Conservation (phyloP, 345 rosid genomes). For the Populus ilicifolia region DNA sequence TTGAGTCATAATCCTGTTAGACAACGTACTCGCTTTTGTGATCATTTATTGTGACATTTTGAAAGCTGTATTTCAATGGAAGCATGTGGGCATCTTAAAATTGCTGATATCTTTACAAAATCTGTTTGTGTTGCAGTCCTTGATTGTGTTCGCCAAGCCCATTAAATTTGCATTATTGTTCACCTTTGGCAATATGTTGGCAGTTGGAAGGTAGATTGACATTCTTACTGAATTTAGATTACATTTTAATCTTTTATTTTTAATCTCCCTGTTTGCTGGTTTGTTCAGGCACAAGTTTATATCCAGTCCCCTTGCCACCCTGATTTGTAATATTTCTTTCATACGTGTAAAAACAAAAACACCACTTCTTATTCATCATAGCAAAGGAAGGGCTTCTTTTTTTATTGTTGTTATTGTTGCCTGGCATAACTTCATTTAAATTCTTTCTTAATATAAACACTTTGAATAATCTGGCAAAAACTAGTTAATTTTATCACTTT, state of each 20-base stretch:
- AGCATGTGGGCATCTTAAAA: not conserved
- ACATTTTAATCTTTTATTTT: not conserved
- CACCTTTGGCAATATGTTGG: conserved; percentile 82
- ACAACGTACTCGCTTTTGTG: not conserved
- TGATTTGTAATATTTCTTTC: not conserved
- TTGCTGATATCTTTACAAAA: not conserved
- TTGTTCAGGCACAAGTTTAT: conserved; percentile 1
- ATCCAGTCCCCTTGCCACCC: not conserved
- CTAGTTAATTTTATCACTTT: not conserved
- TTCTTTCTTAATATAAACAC: not conserved
- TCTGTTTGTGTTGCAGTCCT: conserved; percentile 52
- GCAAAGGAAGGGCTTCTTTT: too few species aligned
- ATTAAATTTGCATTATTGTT: conserved; percentile 85
- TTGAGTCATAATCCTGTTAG: not conserved
- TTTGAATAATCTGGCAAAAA: not conserved
- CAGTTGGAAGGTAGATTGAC: conserved; percentile 73
- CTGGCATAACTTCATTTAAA: not conserved
- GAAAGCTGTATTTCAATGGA: not conserved
- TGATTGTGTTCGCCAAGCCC: conserved; percentile 72
- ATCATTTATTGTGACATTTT: not conserved
- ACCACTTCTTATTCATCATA: too few species aligned
- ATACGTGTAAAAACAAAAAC: too few species aligned
- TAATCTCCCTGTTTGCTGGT: not conserved
- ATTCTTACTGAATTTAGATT: not conserved
- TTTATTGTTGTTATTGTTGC: too few species aligned